Evolutionary conservation across 1,284 basidiomycete genomes (phyloP), one percentile per base, ranked within the genome.

Genomic region (Abortiporus biennis): DNA sequence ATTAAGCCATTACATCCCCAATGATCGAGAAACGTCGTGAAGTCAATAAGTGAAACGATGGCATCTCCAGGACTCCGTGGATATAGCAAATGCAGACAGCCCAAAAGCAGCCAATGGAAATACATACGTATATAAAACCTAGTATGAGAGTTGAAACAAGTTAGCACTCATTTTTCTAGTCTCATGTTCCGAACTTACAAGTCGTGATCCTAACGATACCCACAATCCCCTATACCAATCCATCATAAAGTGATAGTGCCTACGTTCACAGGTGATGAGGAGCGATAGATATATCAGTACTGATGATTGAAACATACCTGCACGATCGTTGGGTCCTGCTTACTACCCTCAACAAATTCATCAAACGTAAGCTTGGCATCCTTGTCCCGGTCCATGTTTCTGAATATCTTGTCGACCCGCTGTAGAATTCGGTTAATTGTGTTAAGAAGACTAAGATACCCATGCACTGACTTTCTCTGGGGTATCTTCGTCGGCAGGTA

Each of bases 301-400:
- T 29, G 4, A 34, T n/a, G 31, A 42, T 35, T 36, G 16, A 37
- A 21, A 60, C 76, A 47, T 47, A 87, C 93, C 80, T 96, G 92
- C 17, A 97, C 92, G 62, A 98, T 97, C 17, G 94, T 97, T 27
- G 94, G 94, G 66, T 98, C 93, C 65, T 94, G 91, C 66, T 96
- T 97, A 63, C 86, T 91, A 34, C 94, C 94, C 62, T 97, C 92
- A 33, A 93, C 92, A 62, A 98, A 98, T 65, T 98, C 93, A 12
- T 94, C 91, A 64, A 82, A 97, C 1, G 91, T 93, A 44, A 97
- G 70, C 58, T 78, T 84, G 13, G 87, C 85, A 56, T 94, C 87
- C 65, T 91, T 92, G 68, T 94, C 84, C 47, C 84, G 73, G 61
- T 94, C 92, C 92, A 95, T 95, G 58, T 88, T 91, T 48, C 77